Evolutionary conservation across 2,329 filamentous ascomycete genomes (phyloP).

Genomic region (Diaporthe nobilis): DNA sequence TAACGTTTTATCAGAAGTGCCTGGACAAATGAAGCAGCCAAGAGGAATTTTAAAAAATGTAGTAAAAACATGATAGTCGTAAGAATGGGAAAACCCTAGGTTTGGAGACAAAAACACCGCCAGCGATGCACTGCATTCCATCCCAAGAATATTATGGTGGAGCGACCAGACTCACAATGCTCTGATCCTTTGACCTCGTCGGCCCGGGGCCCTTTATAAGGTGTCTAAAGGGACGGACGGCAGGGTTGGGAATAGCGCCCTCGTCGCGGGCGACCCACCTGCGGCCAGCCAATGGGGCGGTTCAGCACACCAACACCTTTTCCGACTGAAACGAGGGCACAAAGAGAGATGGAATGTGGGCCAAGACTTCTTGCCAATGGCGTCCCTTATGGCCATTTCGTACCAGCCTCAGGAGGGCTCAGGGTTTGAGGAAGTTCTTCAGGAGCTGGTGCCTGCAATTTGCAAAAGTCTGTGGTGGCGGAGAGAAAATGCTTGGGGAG

Average conservation of each 20-base stretch:
- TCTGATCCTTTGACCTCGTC: conserved; percentile 6
- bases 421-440: neutral
- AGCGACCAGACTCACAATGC: neutral
- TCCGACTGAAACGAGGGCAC: conserved; percentile 27
- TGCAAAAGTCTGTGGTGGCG: neutral
- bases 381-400: neutral
- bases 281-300: conserved; percentile 26
- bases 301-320: neutral
- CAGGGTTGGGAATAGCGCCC: conserved; percentile 31
- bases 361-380: conserved; percentile 15
- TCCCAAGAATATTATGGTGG: conserved; percentile 7
- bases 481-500: neutral
- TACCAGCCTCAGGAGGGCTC: neutral
- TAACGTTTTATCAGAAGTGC: conserved; percentile 17
- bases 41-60: conserved; percentile 22
- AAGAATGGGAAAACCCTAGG: neutral
- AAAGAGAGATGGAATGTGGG: conserved; percentile 28
- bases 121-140: conserved; percentile 23
- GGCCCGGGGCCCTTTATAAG: neutral
- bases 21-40: conserved; percentile 33
- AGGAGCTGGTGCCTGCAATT: conserved; percentile 3
- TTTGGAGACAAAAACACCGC: neutral
- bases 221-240: conserved; percentile 13
- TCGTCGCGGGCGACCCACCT: conserved; percentile 21
- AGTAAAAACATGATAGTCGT: conserved; percentile 34